These are phyloP conservation scores for Cyamopsis tetragonoloba DNA, from an alignment of 306 rosid species.

Conservation along the genomic window DNA sequence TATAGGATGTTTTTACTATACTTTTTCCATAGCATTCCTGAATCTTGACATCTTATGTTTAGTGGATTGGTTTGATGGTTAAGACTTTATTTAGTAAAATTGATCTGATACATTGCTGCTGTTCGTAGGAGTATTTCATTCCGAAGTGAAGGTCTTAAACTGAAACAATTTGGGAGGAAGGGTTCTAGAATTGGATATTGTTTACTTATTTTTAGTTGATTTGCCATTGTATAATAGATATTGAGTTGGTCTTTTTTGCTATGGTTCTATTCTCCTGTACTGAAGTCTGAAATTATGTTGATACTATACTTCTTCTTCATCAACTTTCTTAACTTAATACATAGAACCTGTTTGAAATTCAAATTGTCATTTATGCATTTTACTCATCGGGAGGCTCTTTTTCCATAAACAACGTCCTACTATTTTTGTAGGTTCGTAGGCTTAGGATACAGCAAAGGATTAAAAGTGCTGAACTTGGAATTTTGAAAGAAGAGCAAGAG, in stretches of 20 bases:
- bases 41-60: neutral
- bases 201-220: neutral
- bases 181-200: neutral
- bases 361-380: neutral
- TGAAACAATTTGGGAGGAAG: neutral
- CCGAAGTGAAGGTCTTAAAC: constrained; percentile 1
- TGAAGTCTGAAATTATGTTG: neutral
- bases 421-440: constrained; percentile 75
- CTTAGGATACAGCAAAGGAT: constrained; percentile 92
- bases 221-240: neutral
- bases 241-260: neutral
- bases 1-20: neutral
- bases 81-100: neutral
- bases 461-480: constrained; percentile 73
- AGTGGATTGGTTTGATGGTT: neutral
- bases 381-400: neutral
- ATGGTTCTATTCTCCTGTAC: neutral
- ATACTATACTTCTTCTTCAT: neutral
- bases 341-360: neutral
- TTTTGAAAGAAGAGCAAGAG: constrained; percentile 59
- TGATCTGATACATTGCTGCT: neutral
- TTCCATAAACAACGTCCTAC: neutral
- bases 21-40: neutral
- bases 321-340: neutral
- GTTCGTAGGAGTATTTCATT: neutral